Percentiles rank a stretch among this genome's conserved stretches.
These are phyloP conservation scores for Violaceomyces palustris DNA, from an alignment of 1,284 basidiomycete species.

Conservation along the genomic window DNA sequence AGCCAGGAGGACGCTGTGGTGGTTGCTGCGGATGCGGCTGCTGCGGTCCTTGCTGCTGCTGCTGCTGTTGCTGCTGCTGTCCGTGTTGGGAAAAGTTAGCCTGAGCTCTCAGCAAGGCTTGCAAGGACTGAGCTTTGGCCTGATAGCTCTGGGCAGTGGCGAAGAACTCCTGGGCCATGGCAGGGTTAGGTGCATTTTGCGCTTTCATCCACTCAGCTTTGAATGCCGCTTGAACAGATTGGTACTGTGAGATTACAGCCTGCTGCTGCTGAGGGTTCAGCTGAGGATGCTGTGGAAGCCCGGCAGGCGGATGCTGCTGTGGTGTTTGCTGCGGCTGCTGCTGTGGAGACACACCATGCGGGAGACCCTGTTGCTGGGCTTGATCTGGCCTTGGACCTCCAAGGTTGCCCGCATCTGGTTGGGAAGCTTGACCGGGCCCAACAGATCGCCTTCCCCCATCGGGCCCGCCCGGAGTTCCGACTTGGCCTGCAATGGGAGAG, in stretches of 20 bases:
- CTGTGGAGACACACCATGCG: conserved; percentile 7
- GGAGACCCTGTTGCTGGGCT: conserved; percentile 10
- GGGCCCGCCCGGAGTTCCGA: conserved; percentile 12
- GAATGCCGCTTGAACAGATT: conserved; percentile 36
- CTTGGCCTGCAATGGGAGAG: conserved; percentile 13
- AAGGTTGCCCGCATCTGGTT: conserved; percentile 6
- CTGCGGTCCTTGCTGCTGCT: conserved; percentile 4
- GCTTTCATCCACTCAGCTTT: conserved; percentile 46
- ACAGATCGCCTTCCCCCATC: conserved; percentile 29
- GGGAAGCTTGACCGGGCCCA: conserved; percentile 2
- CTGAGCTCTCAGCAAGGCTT: conserved; percentile 33
- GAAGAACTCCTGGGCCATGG: conserved; percentile 39
- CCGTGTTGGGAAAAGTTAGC: conserved; percentile 9
- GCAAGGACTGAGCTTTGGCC: conserved; percentile 34
- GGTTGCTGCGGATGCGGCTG: conserved; percentile 13
- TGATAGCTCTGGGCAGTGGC: conserved; percentile 42
- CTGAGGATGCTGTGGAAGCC: conserved; percentile 26
- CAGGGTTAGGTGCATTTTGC: conserved; percentile 36
- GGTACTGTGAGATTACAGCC: conserved; percentile 42
- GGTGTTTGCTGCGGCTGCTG: conserved; percentile 8
- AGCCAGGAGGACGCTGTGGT: conserved; percentile 21
- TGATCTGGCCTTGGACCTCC: conserved; percentile 5
- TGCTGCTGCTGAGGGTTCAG: conserved; percentile 44
- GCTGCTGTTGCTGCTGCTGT: neutral
- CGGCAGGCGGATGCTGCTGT: conserved; percentile 22